Conservation (phyloP, 345 rosid genomes). For the Streptanthus diversifolius region DNA sequence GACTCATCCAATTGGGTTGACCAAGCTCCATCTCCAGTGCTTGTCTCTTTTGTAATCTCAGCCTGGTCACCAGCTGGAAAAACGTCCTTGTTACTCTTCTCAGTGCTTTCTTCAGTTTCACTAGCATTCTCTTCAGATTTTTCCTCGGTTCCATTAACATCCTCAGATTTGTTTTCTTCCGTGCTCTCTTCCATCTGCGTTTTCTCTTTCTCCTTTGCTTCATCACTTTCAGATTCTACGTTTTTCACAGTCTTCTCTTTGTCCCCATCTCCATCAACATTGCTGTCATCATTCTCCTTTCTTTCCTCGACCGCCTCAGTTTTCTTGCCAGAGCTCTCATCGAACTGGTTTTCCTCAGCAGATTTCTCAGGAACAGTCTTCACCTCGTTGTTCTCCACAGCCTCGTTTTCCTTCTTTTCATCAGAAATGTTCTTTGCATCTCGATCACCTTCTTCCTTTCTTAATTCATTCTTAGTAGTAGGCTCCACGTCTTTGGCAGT, state of each 20-base stretch:
- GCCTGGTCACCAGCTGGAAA: conserved; percentile 45
- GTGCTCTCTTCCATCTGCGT: conserved; percentile 37
- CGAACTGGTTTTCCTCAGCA: conserved; percentile 24
- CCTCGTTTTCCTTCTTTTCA: conserved; percentile 30
- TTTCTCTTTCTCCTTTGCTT: conserved; percentile 32
- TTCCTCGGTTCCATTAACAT: conserved; percentile 20
- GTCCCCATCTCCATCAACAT: conserved; percentile 34
- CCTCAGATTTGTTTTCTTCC: conserved; percentile 34
- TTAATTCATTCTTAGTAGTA: conserved; percentile 30
- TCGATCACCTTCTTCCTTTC: conserved; percentile 10
- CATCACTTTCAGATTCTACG: conserved; percentile 28
- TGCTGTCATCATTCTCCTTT: conserved; percentile 29
- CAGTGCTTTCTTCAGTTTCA: conserved; percentile 28
- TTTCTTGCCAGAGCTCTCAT: conserved; percentile 35
- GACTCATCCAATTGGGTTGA: conserved; percentile 72
- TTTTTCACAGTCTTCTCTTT: conserved; percentile 24
- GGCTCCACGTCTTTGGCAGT: conserved; percentile 39
- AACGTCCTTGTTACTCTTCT: conserved; percentile 35
- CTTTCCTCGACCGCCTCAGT: conserved; percentile 35
- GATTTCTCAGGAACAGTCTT: conserved; percentile 29
- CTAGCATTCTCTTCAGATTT: conserved; percentile 27
- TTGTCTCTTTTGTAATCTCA: conserved; percentile 58
- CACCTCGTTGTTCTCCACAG: conserved; percentile 28
- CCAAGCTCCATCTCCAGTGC: conserved; percentile 50
- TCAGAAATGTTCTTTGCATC: conserved; percentile 14